These are phyloP conservation scores for Aspergillus ostianus DNA, from an alignment of 495 filamentous ascomycete species.

Conservation along the genomic window DNA sequence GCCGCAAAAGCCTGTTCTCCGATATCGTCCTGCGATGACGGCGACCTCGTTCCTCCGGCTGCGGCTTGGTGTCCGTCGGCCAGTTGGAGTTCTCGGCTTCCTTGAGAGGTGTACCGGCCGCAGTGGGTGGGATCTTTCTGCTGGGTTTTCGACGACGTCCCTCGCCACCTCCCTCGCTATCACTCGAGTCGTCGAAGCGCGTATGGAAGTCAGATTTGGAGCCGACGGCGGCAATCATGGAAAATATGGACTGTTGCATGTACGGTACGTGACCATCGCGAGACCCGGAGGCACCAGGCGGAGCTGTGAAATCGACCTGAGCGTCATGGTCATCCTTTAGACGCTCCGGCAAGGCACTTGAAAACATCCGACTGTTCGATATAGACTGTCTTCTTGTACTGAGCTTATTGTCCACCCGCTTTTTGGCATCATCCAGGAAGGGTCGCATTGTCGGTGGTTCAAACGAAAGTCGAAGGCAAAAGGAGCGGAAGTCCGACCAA, in stretches of 20 bases:
- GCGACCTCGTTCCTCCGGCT: constrained; percentile 31
- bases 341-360: constrained; percentile 74
- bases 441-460: constrained; percentile 30
- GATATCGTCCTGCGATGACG: constrained; percentile 59
- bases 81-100: neutral
- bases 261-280: constrained; percentile 52
- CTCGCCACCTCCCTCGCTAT: constrained; percentile 65
- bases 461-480: constrained; percentile 11
- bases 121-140: constrained; percentile 12
- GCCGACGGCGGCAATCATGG: constrained; percentile 87
- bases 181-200: constrained; percentile 79
- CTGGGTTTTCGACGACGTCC: constrained; percentile 12
- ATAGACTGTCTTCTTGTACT: constrained; percentile 36
- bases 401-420: constrained; percentile 31
- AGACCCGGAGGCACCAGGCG: constrained; percentile 35
- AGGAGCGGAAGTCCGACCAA: constrained; percentile 2
- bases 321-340: constrained; percentile 71
- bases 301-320: constrained; percentile 71
- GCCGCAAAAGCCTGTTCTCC: constrained; percentile 58
- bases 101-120: constrained; percentile 11
- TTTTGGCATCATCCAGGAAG: constrained; percentile 32
- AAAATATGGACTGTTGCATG: constrained; percentile 95
- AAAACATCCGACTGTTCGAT: constrained; percentile 48
- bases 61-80: constrained; percentile 1
- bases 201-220: constrained; percentile 75